Percentiles rank a stretch among this genome's conserved stretches.
Evolutionary conservation across 495 filamentous ascomycete species (phyloP).

Genomic region (Recurvomyces mirabilis): DNA sequence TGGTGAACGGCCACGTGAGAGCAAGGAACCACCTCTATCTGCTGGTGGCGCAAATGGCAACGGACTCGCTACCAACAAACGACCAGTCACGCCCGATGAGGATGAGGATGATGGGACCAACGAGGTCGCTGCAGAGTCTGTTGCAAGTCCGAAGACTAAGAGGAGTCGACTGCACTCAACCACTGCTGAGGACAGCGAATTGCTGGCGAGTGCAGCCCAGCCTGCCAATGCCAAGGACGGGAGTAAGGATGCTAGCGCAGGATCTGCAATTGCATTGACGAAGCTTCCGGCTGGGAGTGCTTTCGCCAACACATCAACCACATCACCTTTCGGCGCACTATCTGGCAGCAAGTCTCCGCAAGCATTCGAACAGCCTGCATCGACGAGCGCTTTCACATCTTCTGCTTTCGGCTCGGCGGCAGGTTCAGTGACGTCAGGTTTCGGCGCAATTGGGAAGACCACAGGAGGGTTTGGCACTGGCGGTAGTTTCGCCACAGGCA

Average conservation of each 20-base stretch:
- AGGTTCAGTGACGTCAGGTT: conserved; percentile 39
- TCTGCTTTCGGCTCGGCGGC: conserved; percentile 43
- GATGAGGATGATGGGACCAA: neutral
- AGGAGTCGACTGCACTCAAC: conserved; percentile 22
- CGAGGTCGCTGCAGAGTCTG: conserved; percentile 5
- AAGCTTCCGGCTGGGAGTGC: conserved; percentile 33
- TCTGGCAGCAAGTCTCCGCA: conserved; percentile 19
- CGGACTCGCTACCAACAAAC: neutral
- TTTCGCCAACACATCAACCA: conserved; percentile 37
- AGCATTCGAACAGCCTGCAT: conserved; percentile 25
- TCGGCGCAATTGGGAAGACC: conserved; percentile 40
- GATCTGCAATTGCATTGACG: too few relatives aligned
- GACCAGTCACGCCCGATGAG: conserved; percentile 7
- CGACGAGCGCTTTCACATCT: conserved; percentile 43
- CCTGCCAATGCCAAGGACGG: too few relatives aligned
- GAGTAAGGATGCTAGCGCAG: too few relatives aligned
- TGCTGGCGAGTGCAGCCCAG: too few relatives aligned
- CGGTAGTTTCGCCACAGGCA: conserved; percentile 8
- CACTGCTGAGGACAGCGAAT: conserved; percentile 3
- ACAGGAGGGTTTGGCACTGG: conserved; percentile 23
- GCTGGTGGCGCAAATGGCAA: conserved; percentile 8
- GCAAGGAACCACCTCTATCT: neutral
- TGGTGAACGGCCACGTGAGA: conserved; percentile 14
- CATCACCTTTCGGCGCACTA: conserved; percentile 25
- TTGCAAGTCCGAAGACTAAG: conserved; percentile 22